Conservation (phyloP, 208 protist genomes). For the Crithidia mellificae region DNA sequence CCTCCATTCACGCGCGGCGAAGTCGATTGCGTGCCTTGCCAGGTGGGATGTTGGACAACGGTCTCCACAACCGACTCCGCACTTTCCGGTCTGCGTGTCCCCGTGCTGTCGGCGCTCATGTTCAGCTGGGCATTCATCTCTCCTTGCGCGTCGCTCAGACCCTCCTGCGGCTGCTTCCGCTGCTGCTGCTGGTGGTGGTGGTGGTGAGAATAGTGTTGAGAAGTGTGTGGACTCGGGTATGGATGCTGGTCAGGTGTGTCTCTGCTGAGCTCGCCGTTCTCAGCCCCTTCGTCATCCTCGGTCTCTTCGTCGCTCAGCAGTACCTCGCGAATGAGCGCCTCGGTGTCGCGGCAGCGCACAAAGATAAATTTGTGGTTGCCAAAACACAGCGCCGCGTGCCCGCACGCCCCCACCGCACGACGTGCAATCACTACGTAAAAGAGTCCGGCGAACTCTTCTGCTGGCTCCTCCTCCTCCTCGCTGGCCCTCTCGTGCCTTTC, state of each 20-base stretch:
- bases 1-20: too few relatives aligned
- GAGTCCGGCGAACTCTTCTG: slow-evolving; percentile 10
- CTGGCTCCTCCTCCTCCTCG: neutral
- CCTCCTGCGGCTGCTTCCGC: too few relatives aligned
- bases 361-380: slow-evolving; percentile 87
- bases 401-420: slow-evolving; percentile 56
- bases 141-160: too few relatives aligned
- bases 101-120: neutral
- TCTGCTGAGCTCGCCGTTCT: neutral
- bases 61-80: neutral
- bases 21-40: too few relatives aligned
- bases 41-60: too few relatives aligned
- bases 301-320: slow-evolving; percentile 2
- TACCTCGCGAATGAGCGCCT: slow-evolving; percentile 25
- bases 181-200: too few relatives aligned
- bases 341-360: slow-evolving; percentile 36
- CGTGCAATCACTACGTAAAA: slow-evolving; percentile 71
- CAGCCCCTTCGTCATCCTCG: neutral
- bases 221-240: too few relatives aligned
- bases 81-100: neutral
- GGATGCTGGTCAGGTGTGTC: too few relatives aligned
- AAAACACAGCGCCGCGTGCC: slow-evolving; percentile 64
- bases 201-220: too few relatives aligned
- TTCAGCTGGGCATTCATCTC: neutral
- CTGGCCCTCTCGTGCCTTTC: neutral